Percentiles rank a stretch among this genome's conserved stretches.
These are phyloP conservation scores for Beauveria brongniartii DNA, from an alignment of 2,329 filamentous ascomycete genomes.

Conservation along the genomic window DNA sequence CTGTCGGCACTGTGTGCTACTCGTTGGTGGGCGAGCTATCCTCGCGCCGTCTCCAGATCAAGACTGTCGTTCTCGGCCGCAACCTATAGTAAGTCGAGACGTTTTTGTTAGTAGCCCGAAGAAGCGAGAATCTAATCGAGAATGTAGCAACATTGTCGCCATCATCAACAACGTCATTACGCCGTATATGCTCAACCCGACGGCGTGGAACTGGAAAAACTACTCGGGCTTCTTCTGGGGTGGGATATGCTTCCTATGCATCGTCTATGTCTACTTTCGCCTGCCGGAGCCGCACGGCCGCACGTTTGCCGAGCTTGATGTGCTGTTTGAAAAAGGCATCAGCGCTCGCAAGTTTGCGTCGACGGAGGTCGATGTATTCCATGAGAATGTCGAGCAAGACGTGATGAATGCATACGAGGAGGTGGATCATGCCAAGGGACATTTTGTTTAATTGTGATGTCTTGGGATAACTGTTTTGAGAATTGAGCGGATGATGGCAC, in stretches of 20 bases:
- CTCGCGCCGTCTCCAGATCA: constrained; percentile 76
- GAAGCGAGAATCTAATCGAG: neutral
- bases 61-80: constrained; percentile 81
- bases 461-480: neutral
- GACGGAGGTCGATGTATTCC: constrained; percentile 49
- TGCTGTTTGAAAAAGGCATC: constrained; percentile 70
- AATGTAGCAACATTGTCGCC: constrained; percentile 61
- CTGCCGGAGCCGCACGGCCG: constrained; percentile 73
- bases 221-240: constrained; percentile 86
- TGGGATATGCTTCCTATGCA: constrained; percentile 70
- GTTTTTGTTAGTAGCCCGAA: too few relatives aligned
- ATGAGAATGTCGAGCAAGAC: constrained; percentile 38
- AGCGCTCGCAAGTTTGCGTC: constrained; percentile 64
- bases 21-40: constrained; percentile 81
- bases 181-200: constrained; percentile 88
- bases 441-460: neutral
- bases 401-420: constrained; percentile 41
- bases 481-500: neutral
- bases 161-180: constrained; percentile 78
- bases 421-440: neutral
- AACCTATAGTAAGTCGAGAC: constrained; percentile 53
- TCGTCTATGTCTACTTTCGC: constrained; percentile 64
- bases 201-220: constrained; percentile 81
- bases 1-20: constrained; percentile 84
- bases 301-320: constrained; percentile 77